phyloP scores from a whole-genome alignment of 345 rosid species.

The Kernera saxatilis region DNA sequence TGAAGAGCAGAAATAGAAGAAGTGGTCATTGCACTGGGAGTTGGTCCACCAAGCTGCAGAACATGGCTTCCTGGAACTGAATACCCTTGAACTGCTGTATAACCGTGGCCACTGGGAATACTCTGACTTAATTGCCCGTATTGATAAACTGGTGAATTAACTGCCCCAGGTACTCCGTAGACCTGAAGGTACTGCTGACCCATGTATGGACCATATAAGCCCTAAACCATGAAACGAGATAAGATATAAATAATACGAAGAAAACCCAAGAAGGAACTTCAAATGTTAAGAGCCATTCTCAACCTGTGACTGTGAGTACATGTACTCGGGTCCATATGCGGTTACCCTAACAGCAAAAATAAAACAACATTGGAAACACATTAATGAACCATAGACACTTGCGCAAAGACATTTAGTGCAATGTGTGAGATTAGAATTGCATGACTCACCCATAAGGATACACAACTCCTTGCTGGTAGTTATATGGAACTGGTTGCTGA shows the following conservation, averaged over 20 bases:
- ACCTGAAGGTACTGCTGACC: constrained; percentile 81
- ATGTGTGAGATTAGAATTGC: constrained; percentile 2
- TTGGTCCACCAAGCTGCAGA: constrained; percentile 63
- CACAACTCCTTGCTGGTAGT: constrained; percentile 69
- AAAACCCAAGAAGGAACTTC: neutral
- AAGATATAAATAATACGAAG: neutral
- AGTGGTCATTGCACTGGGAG: constrained; percentile 51
- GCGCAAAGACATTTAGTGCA: neutral
- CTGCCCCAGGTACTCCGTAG: constrained; percentile 72
- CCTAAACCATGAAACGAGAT: constrained; percentile 36
- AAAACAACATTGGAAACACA: neutral
- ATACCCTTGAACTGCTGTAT: constrained; percentile 65
- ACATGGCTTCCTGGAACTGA: constrained; percentile 78
- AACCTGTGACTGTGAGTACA: constrained; percentile 72
- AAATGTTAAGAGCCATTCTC: neutral
- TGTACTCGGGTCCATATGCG: constrained; percentile 74
- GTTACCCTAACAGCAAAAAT: constrained; percentile 48
- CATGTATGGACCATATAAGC: constrained; percentile 58
- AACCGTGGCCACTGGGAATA: constrained; percentile 61
- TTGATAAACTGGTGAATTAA: constrained; percentile 55
- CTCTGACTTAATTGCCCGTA: constrained; percentile 61
- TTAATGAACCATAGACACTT: neutral
- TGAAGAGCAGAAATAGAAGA: constrained; percentile 66
- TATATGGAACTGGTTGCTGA: constrained; percentile 66
- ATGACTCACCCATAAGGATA: constrained; percentile 83